These are phyloP conservation scores for Pseudevernia furfuracea DNA, from an alignment of 495 filamentous ascomycete genomes.

Conservation along the genomic window DNA sequence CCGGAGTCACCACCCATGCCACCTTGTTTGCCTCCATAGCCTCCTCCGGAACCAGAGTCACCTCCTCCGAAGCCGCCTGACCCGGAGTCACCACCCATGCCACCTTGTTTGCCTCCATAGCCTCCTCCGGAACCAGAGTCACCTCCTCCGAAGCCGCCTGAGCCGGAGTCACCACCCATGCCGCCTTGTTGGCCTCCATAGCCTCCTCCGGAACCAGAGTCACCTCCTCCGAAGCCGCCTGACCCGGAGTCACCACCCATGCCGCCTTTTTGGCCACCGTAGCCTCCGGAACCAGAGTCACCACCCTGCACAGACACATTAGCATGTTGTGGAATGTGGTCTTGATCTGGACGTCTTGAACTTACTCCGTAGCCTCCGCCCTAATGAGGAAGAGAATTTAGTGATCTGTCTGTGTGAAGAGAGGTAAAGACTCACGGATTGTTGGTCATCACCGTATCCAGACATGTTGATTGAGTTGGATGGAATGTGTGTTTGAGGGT, in stretches of 20 bases:
- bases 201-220: conserved; percentile 15
- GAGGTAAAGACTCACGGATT: conserved; percentile 18
- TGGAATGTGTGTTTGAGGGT: neutral
- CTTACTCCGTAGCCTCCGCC: conserved; percentile 21
- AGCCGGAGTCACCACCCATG: conserved; percentile 19
- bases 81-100: conserved; percentile 26
- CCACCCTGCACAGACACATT: neutral
- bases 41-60: conserved; percentile 15
- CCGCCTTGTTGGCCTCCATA: conserved; percentile 14
- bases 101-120: too few species aligned
- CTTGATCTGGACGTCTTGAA: neutral
- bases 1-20: conserved; percentile 12
- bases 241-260: conserved; percentile 28
- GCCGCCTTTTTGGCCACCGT: neutral
- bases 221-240: conserved; percentile 18
- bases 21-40: conserved; percentile 13
- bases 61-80: conserved; percentile 19
- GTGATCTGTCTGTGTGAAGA: neutral
- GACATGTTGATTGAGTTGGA: conserved; percentile 22
- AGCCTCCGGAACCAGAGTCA: conserved; percentile 4
- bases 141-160: conserved; percentile 19
- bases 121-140: conserved; percentile 30
- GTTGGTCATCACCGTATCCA: conserved; percentile 24
- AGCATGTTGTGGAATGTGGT: neutral
- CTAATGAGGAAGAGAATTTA: neutral